phyloP scores from a whole-genome alignment of 1,139 yeast species.

The Magnusiomyces clavatus region DNA sequence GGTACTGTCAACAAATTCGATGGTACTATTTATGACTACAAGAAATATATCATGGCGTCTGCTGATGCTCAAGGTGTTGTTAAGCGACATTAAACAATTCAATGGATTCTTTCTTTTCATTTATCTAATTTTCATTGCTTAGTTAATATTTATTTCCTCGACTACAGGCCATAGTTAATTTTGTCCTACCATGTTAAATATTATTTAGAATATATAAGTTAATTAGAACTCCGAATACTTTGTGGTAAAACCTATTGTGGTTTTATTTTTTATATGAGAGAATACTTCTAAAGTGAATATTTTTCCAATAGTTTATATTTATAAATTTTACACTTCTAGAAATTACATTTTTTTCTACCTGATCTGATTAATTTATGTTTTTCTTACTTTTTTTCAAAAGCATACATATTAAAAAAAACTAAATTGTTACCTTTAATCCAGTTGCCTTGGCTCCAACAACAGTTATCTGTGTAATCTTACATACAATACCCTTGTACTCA shows the following conservation, averaged over 20 bases:
- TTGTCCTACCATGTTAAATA: background rate
- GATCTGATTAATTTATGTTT: background rate
- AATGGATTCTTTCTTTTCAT: background rate
- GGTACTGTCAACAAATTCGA: conserved; percentile 73
- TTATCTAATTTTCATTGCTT: background rate
- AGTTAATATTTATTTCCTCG: background rate
- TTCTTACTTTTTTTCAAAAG: background rate
- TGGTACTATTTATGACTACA: conserved; percentile 82
- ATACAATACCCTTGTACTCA: conserved; percentile 68
- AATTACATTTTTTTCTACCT: background rate
- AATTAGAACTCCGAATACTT: too few species aligned
- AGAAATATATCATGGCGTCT: conserved; percentile 69
- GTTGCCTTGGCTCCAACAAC: conserved; percentile 93
- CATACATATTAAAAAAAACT: background rate
- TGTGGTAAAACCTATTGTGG: too few species aligned
- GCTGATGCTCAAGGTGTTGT: conserved; percentile 89
- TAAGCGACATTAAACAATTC: conserved; percentile 52
- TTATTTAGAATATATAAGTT: too few species aligned
- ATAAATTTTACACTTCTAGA: background rate
- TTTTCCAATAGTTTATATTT: background rate
- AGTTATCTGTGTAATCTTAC: conserved; percentile 70
- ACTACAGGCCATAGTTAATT: background rate
- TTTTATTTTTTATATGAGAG: too few species aligned
- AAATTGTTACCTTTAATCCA: conserved; percentile 51
- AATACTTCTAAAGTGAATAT: background rate